Base-by-base conservation (phyloP, 2,329 filamentous ascomycete species). In the Dactylellina drechsleri region DNA sequence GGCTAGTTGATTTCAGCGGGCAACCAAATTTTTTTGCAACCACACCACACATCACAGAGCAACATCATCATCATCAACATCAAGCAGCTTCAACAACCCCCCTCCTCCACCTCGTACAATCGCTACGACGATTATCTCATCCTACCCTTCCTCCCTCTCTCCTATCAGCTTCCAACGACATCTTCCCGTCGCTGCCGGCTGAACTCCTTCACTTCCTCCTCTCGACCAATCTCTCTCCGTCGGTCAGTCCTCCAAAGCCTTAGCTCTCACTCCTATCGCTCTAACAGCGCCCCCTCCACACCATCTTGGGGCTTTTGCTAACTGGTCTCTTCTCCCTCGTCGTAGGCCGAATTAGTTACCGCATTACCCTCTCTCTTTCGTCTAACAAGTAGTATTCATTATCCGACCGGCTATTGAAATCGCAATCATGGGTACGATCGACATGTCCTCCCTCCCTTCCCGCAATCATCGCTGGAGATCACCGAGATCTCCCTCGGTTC, bases 371-470 rank as follows among this genome's bases (percentile, higher is more conserved):
- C 20, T 8, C 20, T 47, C 16, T 45, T 28, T 58, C 40, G 16
- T 26, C 4, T 18, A 15, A 50, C 2, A 20, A 23, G 62, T 62
- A 67, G 50, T 20, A 40, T 50, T 50, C 12, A 57, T 10, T 36
- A 36, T 18, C 41, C 53, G 40, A 54, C 61, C 6, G 41, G 12
- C 47, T 2, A 10, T 18, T 65, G 16, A 43, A 59, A 56, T 43
- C 62, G 85, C 87, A 88, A 89, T 87, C 86, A 89, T 89, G 84
- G 84, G 84, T 85, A 80, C 77, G 83, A 81, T 75, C 62, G 47
- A 76, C 12, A 12, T 40, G 47, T 36, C 40, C 43, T n/a, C 43
- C 13, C 41, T n/a, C 60, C 68, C 61, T 66, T 52, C 20, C 20
- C 12, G 40, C 40, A 16, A 57, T 18, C 12, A n/a, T 47, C n/a